phyloP scores from a whole-genome alignment of 2,329 filamentous ascomycete species.

The Aspergillus ochraceoroseus region DNA sequence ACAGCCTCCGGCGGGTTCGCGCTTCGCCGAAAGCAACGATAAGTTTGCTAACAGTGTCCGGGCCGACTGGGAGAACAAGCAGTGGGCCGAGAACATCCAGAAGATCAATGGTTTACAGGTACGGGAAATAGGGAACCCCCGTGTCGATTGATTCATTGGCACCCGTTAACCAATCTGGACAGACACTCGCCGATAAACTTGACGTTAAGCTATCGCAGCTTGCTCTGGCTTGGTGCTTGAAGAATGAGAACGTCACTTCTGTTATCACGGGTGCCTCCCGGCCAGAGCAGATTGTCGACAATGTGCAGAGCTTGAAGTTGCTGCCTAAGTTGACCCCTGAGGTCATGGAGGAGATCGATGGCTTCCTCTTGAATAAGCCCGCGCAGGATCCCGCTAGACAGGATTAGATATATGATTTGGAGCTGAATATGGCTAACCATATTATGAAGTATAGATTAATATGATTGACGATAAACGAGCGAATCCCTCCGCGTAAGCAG shows the following conservation, averaged over 20 bases:
- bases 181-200: slow-evolving; percentile 35
- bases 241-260: slow-evolving; percentile 53
- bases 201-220: slow-evolving; percentile 53
- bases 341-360: slow-evolving; percentile 4
- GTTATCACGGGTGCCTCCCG: slow-evolving; percentile 44
- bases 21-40: slow-evolving; percentile 54
- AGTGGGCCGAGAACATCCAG: slow-evolving; percentile 46
- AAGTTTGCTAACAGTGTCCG: slow-evolving; percentile 51
- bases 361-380: slow-evolving; percentile 4
- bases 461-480: no score
- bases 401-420: neutral
- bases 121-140: no score
- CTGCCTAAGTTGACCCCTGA: slow-evolving; percentile 3
- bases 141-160: no score
- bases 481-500: no score
- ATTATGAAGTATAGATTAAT: no score
- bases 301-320: slow-evolving; percentile 6
- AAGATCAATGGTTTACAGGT: slow-evolving; percentile 52
- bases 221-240: slow-evolving; percentile 55
- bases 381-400: slow-evolving; percentile 3
- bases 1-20: slow-evolving; percentile 49
- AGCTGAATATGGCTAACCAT: no score
- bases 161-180: no score
- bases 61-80: slow-evolving; percentile 44
- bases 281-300: slow-evolving; percentile 34